These are phyloP conservation scores for Brassica balearica DNA, from an alignment of 441 rosid species.

Conservation along the genomic window DNA sequence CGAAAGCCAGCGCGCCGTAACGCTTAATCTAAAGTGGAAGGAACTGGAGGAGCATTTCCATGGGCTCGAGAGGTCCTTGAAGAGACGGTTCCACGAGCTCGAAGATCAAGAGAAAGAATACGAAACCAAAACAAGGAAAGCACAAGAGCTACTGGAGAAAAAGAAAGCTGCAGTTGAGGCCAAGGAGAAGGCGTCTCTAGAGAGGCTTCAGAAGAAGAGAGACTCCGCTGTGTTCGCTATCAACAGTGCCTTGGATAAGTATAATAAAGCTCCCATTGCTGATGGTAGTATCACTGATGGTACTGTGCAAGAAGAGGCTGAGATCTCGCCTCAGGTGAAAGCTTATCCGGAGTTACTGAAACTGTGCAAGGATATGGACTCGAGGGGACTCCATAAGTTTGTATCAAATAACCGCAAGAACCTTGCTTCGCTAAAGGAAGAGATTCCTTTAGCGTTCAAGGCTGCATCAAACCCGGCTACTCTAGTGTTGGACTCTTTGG, in stretches of 20 bases:
- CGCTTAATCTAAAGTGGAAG: conserved; percentile 94
- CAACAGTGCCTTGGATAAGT: conserved; percentile 66
- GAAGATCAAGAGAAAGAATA: conserved; percentile 92
- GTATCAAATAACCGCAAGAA: conserved; percentile 97
- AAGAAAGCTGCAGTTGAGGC: conserved; percentile 81
- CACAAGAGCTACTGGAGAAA: conserved; percentile 69
- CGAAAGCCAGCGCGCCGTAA: conserved; percentile 85
- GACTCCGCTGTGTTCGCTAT: conserved; percentile 81
- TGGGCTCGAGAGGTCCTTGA: conserved; percentile 96
- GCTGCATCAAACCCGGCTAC: conserved; percentile 84
- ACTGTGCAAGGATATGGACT: conserved; percentile 86
- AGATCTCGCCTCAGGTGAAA: conserved; percentile 52
- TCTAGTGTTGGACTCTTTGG: conserved; percentile 80
- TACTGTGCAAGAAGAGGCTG: conserved; percentile 57
- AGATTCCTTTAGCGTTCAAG: conserved; percentile 81
- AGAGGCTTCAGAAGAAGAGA: conserved; percentile 85
- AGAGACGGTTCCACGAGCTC: conserved; percentile 94
- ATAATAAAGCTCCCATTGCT: conserved; percentile 59
- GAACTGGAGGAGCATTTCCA: conserved; percentile 97
- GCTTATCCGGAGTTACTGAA: conserved; percentile 77
- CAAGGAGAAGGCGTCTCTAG: conserved; percentile 77
- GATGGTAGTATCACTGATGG: conserved; percentile 45
- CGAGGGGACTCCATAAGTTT: conserved; percentile 88
- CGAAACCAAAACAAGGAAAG: conserved; percentile 74
- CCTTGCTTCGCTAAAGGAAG: conserved; percentile 87